Evolutionary conservation across 73 alveolate genomes (phyloP).

Genomic region (Tetrahymena thermophila): DNA sequence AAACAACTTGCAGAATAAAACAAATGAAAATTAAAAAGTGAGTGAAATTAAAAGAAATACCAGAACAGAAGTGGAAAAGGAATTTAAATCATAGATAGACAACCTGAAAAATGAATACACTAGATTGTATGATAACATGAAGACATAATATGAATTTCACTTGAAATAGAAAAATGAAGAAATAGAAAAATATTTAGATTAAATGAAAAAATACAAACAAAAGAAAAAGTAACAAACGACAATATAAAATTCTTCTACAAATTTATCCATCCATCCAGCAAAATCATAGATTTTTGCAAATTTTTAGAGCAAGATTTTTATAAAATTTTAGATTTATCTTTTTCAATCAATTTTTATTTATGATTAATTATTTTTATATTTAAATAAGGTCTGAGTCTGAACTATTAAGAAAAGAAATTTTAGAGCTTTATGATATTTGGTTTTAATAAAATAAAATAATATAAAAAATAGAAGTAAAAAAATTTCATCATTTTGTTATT

Average conservation of each 20-base stretch:
- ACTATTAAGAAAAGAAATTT: not conserved
- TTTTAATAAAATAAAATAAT: not conserved
- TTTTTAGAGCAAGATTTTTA: too few species aligned
- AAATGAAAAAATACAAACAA: slow-evolving; percentile 16
- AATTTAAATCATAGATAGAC: slow-evolving; percentile 5
- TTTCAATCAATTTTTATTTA: not conserved
- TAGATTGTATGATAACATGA: slow-evolving; percentile 4
- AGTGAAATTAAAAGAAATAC: slow-evolving; percentile 4
- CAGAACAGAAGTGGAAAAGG: slow-evolving; percentile 32
- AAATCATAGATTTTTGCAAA: too few species aligned
- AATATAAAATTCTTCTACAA: not conserved
- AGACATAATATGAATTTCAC: slow-evolving; percentile 17
- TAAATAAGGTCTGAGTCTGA: not conserved
- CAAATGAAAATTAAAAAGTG: slow-evolving; percentile 21
- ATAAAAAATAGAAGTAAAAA: not conserved
- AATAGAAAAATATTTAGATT: slow-evolving; percentile 18
- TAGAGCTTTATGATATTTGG: not conserved
- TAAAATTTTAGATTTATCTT: too few species aligned
- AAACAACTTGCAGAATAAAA: not conserved
- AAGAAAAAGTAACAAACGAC: slow-evolving; percentile 6
- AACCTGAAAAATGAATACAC: not conserved
- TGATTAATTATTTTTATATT: not conserved
- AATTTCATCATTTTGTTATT: not conserved
- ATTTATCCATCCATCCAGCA: too few species aligned
- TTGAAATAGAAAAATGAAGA: slow-evolving; percentile 37